These are phyloP conservation scores for Spiraea crenata DNA, from an alignment of 331 rosid genomes.

Conservation along the genomic window DNA sequence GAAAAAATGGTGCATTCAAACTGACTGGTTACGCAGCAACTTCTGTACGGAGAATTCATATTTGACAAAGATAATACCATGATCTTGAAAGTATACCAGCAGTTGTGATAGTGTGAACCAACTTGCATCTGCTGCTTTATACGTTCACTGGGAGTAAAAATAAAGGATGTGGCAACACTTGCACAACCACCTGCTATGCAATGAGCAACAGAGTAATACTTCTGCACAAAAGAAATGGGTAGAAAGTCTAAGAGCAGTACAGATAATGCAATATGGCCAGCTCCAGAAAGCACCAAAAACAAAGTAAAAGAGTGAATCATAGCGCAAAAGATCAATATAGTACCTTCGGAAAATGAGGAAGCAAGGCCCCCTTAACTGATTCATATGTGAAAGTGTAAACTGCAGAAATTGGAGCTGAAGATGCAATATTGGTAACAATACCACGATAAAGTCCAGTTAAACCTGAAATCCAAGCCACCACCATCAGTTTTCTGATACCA, in stretches of 20 bases:
- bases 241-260: no score
- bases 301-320: neutral
- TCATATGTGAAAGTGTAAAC: constrained; percentile 88
- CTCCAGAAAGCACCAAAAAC: neutral
- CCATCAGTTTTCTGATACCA: constrained; percentile 22
- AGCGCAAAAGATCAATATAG: constrained; percentile 19
- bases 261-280: neutral
- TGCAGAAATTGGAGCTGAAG: constrained; percentile 96
- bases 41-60: constrained; percentile 10
- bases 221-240: constrained; percentile 50
- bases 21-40: constrained; percentile 3
- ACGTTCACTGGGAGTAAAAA: constrained; percentile 94
- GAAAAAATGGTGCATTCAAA: neutral
- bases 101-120: constrained; percentile 70
- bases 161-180: constrained; percentile 91
- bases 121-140: constrained; percentile 99
- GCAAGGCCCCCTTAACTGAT: constrained; percentile 81
- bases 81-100: constrained; percentile 64
- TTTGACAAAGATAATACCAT: constrained; percentile 22
- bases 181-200: constrained; percentile 92
- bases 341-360: constrained; percentile 83
- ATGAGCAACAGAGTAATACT: constrained; percentile 72
- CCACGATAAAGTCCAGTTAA: constrained; percentile 93
- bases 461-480: constrained; percentile 50
- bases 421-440: constrained; percentile 72